Conservation (phyloP, 768 basidiomycete species). For the Wakefieldia striispora region DNA sequence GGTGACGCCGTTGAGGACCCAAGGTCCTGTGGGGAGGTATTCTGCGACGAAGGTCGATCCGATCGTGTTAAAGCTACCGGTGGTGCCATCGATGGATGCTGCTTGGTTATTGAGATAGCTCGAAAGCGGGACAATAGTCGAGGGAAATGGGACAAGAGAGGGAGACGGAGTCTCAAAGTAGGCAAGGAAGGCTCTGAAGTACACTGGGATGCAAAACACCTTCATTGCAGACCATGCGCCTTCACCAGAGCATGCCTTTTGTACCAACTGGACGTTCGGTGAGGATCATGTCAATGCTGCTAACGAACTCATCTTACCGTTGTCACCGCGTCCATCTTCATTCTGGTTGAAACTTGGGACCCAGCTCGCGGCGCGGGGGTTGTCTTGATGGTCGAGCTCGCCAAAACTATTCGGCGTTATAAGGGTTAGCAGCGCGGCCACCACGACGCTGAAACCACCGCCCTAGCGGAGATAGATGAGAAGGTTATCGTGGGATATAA, state of each 20-base stretch:
- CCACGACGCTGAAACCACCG: too few relatives aligned
- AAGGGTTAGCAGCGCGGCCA: too few relatives aligned
- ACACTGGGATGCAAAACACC: slow-evolving; percentile 18
- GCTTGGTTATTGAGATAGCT: slow-evolving; percentile 42
- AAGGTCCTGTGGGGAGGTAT: slow-evolving; percentile 39
- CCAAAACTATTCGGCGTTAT: too few relatives aligned
- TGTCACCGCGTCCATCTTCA: background rate
- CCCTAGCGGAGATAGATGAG: too few relatives aligned
- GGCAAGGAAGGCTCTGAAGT: slow-evolving; percentile 22
- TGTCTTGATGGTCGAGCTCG: too few relatives aligned
- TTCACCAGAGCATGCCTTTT: slow-evolving; percentile 9
- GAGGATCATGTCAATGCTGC: background rate
- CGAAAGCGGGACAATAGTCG: slow-evolving; percentile 29
- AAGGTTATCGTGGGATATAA: too few relatives aligned
- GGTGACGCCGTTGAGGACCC: slow-evolving; percentile 38
- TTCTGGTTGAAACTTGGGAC: too few relatives aligned
- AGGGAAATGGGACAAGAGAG: slow-evolving; percentile 31
- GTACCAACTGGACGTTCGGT: slow-evolving; percentile 8
- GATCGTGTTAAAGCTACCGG: slow-evolving; percentile 38
- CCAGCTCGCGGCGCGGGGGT: too few relatives aligned
- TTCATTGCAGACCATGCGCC: slow-evolving; percentile 16
- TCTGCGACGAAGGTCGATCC: slow-evolving; percentile 42
- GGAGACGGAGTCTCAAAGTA: slow-evolving; percentile 12
- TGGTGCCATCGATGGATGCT: slow-evolving; percentile 37
- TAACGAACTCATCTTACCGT: slow-evolving; percentile 14